Base-by-base conservation (phyloP, 2,329 filamentous ascomycete genomes). In the Alternaria arborescens region DNA sequence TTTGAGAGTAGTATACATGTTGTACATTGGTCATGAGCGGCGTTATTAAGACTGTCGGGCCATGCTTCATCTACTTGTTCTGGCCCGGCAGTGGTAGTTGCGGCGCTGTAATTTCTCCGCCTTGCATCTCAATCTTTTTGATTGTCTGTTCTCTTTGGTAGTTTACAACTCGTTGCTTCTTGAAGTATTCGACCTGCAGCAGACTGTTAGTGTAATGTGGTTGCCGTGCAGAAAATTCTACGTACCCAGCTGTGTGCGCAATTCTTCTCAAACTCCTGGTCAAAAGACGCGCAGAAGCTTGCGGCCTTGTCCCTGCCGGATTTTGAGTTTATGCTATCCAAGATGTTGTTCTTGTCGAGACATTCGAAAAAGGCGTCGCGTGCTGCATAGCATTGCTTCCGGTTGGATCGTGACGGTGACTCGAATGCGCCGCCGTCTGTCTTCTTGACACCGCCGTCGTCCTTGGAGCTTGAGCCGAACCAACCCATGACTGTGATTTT, bases 151-250 rank as follows among this genome's bases (percentile, higher is more conserved):
- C 90, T 80, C 94, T 93, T 71, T 97, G 91, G 74, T 91, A 86
- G 71, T 99, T 95, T 81, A 96, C 94, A 36, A 98, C 92, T 72
- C 95, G 86, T 82, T 93, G 91, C 80, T 97, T 94, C 84, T 98
- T 97, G 82, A 99, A 99, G 80, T 99, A 98, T 81, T 93, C 93
- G 62, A 97, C 91, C 92, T 95, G 71, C 47, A 54, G 71, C 47
- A 54, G 18, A 16, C 28, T 52, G 48, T 69, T 42, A 68, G 68
- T 30, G 28, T 11, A 30, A 10, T 30, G 28, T 11, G 20, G 20
- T 50, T n/a, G 46, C 32, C 8, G 12, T 50, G 24, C 14, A 16
- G 32, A 36, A 20, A 20, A 12, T n/a, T 22, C 28, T 16, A 86
- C 90, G 70, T 80, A 96, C 95, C 95, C 95, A 99, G 76, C 93